phyloP scores from a whole-genome alignment of 139 green algal genomes.

The Chlorella sorokiniana region DNA sequence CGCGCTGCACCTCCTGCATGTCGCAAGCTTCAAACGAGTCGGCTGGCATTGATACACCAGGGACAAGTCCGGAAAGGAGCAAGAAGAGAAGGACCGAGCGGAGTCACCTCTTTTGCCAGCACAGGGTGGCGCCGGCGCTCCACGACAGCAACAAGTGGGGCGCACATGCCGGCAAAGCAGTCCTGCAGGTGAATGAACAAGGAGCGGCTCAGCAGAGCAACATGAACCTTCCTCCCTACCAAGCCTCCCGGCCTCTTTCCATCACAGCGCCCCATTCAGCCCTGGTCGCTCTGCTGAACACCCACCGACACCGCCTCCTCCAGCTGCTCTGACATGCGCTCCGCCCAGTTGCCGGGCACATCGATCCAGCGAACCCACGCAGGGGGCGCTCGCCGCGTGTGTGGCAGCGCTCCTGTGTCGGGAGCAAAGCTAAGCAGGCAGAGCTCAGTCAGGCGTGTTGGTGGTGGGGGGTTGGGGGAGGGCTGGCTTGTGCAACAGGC shows the following conservation, averaged over 20 bases:
- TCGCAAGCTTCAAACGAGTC: neutral
- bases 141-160: neutral
- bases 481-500: neutral
- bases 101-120: neutral
- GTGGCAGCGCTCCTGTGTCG: slow-evolving; percentile 31
- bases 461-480: neutral
- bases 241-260: neutral
- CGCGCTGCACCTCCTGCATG: neutral
- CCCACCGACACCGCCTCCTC: neutral
- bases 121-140: neutral
- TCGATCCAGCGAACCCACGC: slow-evolving; percentile 21
- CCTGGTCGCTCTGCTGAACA: neutral
- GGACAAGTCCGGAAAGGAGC: neutral
- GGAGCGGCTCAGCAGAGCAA: neutral
- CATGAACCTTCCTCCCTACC: neutral
- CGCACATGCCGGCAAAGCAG: slow-evolving; percentile 6
- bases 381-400: neutral
- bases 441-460: neutral
- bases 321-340: neutral
- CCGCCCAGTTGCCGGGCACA: slow-evolving; percentile 3
- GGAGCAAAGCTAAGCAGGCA: neutral
- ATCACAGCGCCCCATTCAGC: neutral
- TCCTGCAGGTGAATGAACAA: neutral
- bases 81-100: neutral
- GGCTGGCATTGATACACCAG: neutral